Evolutionary conservation across 495 filamentous ascomycete genomes (phyloP), one percentile per base, ranked within the genome.

Genomic region (Penicillium subrubescens): DNA sequence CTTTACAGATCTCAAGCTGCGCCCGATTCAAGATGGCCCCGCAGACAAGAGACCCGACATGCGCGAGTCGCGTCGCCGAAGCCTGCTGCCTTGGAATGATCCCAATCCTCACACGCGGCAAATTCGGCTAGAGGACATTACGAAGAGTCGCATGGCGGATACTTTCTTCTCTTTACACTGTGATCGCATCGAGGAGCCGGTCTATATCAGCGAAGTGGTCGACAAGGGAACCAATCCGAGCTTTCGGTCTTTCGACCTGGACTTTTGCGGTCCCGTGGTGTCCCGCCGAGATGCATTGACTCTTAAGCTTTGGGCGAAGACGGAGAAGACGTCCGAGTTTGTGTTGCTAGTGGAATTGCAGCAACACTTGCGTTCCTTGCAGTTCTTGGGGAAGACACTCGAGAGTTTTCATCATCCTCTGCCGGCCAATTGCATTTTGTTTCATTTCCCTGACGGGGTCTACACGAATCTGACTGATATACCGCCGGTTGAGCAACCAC

Each of bases 121-220:
- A 82, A 86, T 89, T 68, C 90, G 86, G 67, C 76, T 97, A 50
- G 90, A 95, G 69, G 86, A 92, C 67, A 84, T 89, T 2, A 86
- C 88, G 23, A 85, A 85, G 34, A 86, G 79, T 65, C 85, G 87
- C 58, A 89, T 96, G 80, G 91, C 88, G n/a, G 91, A 97, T 75
- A 86, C 88, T 11, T 97, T 96, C 84, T 96, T 97, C 73, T 90
- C 92, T 0, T 75, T 99, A 27, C 94, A 97, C 77, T 86, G 86
- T 62, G 82, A 84, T 8, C 84, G 78, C 2, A 73, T 83, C 51
- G 75, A 84, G 41, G 88, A 91, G 21, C 94, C 95, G 0, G 77
- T 98, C 25, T 99, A 98, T 73, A 87, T 97, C 72, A 97, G 93
- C 76, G 95, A 99, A 79, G 79, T 90, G 44, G 82, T 88, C 17